phyloP scores from a whole-genome alignment of 441 rosid genomes.

The Erodium moschatum region DNA sequence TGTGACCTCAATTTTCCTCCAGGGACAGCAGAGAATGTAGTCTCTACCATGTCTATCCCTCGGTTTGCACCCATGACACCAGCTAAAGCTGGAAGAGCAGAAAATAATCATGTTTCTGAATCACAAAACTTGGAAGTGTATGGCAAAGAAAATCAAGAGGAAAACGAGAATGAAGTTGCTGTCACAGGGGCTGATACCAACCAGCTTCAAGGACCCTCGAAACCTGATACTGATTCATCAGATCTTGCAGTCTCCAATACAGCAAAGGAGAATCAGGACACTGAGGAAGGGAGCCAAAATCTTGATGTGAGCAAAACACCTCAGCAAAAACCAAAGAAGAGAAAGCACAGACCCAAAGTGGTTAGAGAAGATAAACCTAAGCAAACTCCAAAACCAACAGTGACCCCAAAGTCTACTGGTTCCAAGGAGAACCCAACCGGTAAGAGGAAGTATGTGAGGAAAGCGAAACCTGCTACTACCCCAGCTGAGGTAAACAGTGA shows the following conservation, averaged over 20 bases:
- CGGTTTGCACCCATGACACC: slow-evolving; percentile 52
- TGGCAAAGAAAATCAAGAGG: slow-evolving; percentile 23
- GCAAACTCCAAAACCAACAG: slow-evolving; percentile 7
- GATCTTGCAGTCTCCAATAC: slow-evolving; percentile 17
- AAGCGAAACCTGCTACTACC: slow-evolving; percentile 27
- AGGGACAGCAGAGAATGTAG: slow-evolving; percentile 21
- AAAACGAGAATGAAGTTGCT: slow-evolving; percentile 19
- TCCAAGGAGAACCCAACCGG: slow-evolving; percentile 31
- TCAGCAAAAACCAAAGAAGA: slow-evolving; percentile 21
- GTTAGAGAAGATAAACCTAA: slow-evolving; percentile 21
- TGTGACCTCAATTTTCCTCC: slow-evolving; percentile 34
- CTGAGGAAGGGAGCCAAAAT: slow-evolving; percentile 23
- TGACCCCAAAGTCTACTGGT: slow-evolving; percentile 15
- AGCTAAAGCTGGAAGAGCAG: slow-evolving; percentile 28
- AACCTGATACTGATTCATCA: slow-evolving; percentile 25
- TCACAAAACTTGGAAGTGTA: slow-evolving; percentile 13
- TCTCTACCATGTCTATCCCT: slow-evolving; percentile 14
- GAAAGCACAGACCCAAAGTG: slow-evolving; percentile 27
- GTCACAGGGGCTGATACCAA: slow-evolving; percentile 12
- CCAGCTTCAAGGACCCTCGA: slow-evolving; percentile 19
- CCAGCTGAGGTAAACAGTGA: slow-evolving; percentile 26
- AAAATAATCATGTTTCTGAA: slow-evolving; percentile 22
- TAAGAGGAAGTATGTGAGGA: slow-evolving; percentile 44
- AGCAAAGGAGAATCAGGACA: no score
- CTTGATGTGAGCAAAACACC: slow-evolving; percentile 23